A percentile compares a stretch with the other conserved stretches of the same genome.
phyloP scores from a whole-genome alignment of 2,329 filamentous ascomycete species.

The Daldinia sp. region DNA sequence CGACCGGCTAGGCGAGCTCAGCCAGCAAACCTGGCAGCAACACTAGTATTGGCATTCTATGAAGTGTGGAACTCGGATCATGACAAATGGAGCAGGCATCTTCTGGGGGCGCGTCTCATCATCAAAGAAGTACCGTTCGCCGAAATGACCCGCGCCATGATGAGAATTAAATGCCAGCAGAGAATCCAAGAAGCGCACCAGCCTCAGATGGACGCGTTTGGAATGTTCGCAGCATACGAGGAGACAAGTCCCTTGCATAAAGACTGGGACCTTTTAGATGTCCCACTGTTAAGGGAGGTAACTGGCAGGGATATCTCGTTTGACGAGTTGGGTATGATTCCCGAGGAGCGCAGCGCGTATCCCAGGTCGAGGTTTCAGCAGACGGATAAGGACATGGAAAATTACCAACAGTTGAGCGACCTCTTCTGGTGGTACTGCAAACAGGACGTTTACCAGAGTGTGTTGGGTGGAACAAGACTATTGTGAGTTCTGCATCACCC shows the following conservation, averaged over 20 bases:
- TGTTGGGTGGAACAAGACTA: slow-evolving; percentile 85
- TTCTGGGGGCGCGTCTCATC: slow-evolving; percentile 85
- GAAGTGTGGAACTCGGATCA: slow-evolving; percentile 96
- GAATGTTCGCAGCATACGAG: slow-evolving; percentile 43
- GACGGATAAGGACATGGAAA: slow-evolving; percentile 76
- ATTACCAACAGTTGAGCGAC: slow-evolving; percentile 84
- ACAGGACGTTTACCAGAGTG: slow-evolving; percentile 91
- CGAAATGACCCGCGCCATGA: slow-evolving; percentile 77
- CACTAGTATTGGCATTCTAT: slow-evolving; percentile 87
- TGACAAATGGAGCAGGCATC: slow-evolving; percentile 93
- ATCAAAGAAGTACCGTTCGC: slow-evolving; percentile 85
- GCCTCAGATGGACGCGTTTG: slow-evolving; percentile 43
- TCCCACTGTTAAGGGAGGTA: slow-evolving; percentile 57
- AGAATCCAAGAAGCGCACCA: slow-evolving; percentile 49
- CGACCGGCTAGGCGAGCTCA: slow-evolving; percentile 76
- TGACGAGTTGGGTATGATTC: slow-evolving; percentile 62
- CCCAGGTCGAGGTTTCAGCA: slow-evolving; percentile 50
- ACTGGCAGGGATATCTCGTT: slow-evolving; percentile 66
- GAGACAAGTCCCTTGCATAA: slow-evolving; percentile 46
- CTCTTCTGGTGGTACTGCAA: slow-evolving; percentile 97
- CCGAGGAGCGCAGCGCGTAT: slow-evolving; percentile 47
- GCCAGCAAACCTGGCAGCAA: slow-evolving; percentile 87
- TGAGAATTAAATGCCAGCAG: slow-evolving; percentile 67
- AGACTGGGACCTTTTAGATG: slow-evolving; percentile 55
- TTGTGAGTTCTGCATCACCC: slow-evolving; percentile 72